Conservation (phyloP, 306 rosid genomes). For the Cucumis hystrix region DNA sequence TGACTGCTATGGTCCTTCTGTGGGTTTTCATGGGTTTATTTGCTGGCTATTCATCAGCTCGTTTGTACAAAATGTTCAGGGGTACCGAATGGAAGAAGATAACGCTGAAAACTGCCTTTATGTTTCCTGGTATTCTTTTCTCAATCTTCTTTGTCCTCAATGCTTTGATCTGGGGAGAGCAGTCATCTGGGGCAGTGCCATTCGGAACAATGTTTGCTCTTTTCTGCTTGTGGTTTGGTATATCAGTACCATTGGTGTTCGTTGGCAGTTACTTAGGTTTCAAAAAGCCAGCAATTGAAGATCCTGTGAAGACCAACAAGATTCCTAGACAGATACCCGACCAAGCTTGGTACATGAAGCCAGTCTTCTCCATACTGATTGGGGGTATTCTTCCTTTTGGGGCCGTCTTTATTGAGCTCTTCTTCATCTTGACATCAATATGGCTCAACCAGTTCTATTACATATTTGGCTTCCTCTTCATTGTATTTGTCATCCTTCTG, state of each 20-base stretch:
- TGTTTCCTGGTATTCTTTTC: conserved; percentile 96
- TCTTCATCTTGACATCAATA: conserved; percentile 94
- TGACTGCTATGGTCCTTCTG: conserved; percentile 98
- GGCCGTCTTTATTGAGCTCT: conserved; percentile 93
- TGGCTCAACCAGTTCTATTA: conserved; percentile 99
- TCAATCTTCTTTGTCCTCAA: conserved; percentile 80
- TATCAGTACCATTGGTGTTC: conserved; percentile 93
- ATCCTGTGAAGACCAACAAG: conserved; percentile 96
- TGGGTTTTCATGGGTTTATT: conserved; percentile 99
- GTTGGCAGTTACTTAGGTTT: conserved; percentile 96
- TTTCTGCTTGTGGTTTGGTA: conserved; percentile 91
- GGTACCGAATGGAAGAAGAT: conserved; percentile 98
- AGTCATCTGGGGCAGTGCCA: conserved; percentile 96
- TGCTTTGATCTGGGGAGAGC: conserved; percentile 94
- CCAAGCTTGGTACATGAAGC: conserved; percentile 99
- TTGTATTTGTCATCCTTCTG: conserved; percentile 77
- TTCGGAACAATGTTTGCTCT: conserved; percentile 98
- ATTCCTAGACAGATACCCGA: conserved; percentile 95
- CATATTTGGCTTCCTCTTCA: conserved; percentile 94
- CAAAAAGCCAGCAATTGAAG: conserved; percentile 85
- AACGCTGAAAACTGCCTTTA: conserved; percentile 89
- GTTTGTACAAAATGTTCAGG: conserved; percentile 95
- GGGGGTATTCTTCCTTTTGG: conserved; percentile 99
- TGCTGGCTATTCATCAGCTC: conserved; percentile 94
- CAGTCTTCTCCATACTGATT: conserved; percentile 82